Evolutionary conservation across 192 early-diverging fungal species (phyloP), one percentile per base, ranked within the genome.

Genomic region (Backusella westeae): DNA sequence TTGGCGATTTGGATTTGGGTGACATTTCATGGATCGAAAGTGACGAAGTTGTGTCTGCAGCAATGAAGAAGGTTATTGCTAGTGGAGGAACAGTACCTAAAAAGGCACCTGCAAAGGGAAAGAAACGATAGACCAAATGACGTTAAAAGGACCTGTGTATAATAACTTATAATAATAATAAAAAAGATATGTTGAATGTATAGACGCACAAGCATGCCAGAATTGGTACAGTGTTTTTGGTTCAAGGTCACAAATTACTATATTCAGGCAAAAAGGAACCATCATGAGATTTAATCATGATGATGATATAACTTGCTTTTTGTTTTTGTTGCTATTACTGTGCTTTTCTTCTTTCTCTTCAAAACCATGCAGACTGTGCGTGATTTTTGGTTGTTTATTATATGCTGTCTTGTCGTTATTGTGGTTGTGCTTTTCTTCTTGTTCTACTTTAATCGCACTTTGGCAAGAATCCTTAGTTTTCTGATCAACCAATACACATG

Each of bases 401-500:
- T 91, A 63, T 92, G 87, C 76, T 92, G 92, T 72, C 80, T 88
- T n/a, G 85, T 91, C 0, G 87, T 93, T 23, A 87, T 91, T 17
- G 81, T 90, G 29, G 88, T 90, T 6, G 84, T 89, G 14, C 82
- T 93, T 36, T 92, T 94, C 84, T 92, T 92, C 46, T 83, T 93
- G 26, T 94, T 94, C 80, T 94, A 93, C 71, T 87, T 87, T 41
- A 91, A 90, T 79, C 87, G 92, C 23, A 80, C 88, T 34, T 73
- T 91, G 53, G 93, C 86, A 17, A 85, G 83, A 34, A 29, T 91
- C 26, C 78, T 93, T 19, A 88, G 89, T 6, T 84, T 86, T 35
- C 44, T 94, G 5, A 80, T 91, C 23, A 84, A 88, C 73, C 82
- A 89, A 82, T 92, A 89, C 78, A 90, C 90, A 2, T 94, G 93